These are phyloP conservation scores for Globisporangium okanoganense DNA, from an alignment of 352 stramenopile genomes.

Conservation along the genomic window DNA sequence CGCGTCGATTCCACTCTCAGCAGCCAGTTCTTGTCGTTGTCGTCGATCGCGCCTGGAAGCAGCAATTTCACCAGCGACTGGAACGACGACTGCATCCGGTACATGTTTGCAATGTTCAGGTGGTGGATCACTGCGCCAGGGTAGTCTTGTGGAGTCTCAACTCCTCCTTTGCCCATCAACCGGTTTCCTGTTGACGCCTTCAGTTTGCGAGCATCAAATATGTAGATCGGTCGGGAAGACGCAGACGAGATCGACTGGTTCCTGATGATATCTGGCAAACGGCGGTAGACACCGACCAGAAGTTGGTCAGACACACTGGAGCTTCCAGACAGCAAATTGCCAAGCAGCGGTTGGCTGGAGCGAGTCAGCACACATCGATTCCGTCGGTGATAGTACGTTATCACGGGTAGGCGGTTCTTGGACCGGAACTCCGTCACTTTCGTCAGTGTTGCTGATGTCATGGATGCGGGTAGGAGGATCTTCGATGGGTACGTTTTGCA, in stretches of 20 bases:
- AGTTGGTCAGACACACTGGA: constrained; percentile 78
- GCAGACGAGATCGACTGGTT: constrained; percentile 60
- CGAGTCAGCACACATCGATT: constrained; percentile 80
- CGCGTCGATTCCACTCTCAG: constrained; percentile 70
- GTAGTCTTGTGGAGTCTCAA: constrained; percentile 85
- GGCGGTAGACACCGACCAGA: constrained; percentile 65
- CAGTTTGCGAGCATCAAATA: constrained; percentile 88
- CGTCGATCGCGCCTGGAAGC: constrained; percentile 53
- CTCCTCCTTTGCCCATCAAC: constrained; percentile 88
- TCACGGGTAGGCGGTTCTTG: constrained; percentile 82
- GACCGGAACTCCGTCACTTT: constrained; percentile 82
- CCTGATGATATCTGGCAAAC: constrained; percentile 77
- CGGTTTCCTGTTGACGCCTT: constrained; percentile 89
- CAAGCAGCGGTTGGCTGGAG: constrained; percentile 78
- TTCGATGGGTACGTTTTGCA: constrained; percentile 83
- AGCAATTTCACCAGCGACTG: constrained; percentile 69
- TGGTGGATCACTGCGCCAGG: constrained; percentile 74
- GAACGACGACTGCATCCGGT: constrained; percentile 87
- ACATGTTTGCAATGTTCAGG: constrained; percentile 92
- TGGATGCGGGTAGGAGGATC: constrained; percentile 66
- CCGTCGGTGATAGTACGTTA: constrained; percentile 80
- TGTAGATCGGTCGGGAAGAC: constrained; percentile 78
- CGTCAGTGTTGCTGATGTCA: constrained; percentile 57
- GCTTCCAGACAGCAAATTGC: constrained; percentile 62
- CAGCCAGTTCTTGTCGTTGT: constrained; percentile 66